Base-by-base conservation (phyloP, 805 yeast species). In the Cyberlindnera misumaiensis region DNA sequence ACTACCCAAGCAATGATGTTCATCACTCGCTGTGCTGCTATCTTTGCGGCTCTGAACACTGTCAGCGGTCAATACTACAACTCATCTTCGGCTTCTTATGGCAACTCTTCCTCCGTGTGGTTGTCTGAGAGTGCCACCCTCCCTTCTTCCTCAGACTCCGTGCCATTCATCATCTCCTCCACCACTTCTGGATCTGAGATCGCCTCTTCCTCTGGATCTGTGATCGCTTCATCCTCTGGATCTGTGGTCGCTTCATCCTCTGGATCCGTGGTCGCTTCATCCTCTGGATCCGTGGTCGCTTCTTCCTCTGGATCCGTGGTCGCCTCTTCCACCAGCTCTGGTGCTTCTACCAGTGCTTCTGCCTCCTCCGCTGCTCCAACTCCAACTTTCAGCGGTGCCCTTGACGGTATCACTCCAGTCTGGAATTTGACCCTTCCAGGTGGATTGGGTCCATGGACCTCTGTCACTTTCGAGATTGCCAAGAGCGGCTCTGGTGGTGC, bases 381-480 rank as follows among this genome's bases (percentile, higher is more conserved):
- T 12, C 38, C 48, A 13, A 20, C 41, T n/a, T 35, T 47, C 25
- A 22, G 43, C 18, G 45, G 45, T 14, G 22, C 43, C 33, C 22
- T 32, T 13, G 39, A 45, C 26, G 47, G 44, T 37, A 43, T 40
- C 34, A 7, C 22, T 3, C 41, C 41, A 35, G 14, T 11, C 15
- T 41, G 44, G 44, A 11, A 11, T 11, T 17, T 41, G 10, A 11
- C 32, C 32, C 26, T 49, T 13, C 55, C 55, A 43, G 49, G 44
- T 26, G 27, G 30, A 4, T 38, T 40, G 28, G 47, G 48, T 35
- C 47, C 53, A 36, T 49, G 49, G 48, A 33, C 45, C n/a, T 16
- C 34, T 13, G 37, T 50, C 36, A 31, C 31, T 3, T 34, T 43
- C 11, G 11, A 32, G 25, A 43, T 46, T 37, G 15, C 33, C 13